phyloP scores from a whole-genome alignment of 768 basidiomycete genomes.

The Mycena amicta region DNA sequence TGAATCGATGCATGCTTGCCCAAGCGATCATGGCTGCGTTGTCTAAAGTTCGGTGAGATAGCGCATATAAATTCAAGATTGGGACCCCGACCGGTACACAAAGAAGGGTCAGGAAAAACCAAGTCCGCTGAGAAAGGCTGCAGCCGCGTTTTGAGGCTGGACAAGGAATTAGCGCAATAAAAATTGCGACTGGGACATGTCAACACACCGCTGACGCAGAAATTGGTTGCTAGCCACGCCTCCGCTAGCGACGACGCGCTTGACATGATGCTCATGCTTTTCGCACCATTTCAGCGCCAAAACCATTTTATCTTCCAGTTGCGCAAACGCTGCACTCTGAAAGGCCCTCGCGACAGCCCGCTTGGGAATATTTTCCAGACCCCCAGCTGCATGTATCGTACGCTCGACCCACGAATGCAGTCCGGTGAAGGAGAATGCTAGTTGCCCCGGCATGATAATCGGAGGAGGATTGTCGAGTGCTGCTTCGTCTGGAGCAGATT shows the following conservation, averaged over 20 bases:
- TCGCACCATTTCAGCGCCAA: constrained; percentile 53
- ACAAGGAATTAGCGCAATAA: neutral
- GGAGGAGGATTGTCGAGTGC: constrained; percentile 35
- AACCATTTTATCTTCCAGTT: constrained; percentile 74
- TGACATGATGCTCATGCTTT: constrained; percentile 44
- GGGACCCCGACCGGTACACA: constrained; percentile 74
- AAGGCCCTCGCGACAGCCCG: constrained; percentile 68
- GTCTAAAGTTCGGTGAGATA: constrained; percentile 47
- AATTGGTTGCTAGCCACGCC: constrained; percentile 89
- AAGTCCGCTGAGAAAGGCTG: constrained; percentile 39
- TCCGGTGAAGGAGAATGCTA: constrained; percentile 80
- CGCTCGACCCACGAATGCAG: constrained; percentile 74
- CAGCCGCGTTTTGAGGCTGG: constrained; percentile 33
- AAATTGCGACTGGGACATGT: neutral
- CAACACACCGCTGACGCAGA: constrained; percentile 62
- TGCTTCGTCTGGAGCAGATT: constrained; percentile 26
- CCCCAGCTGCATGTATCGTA: constrained; percentile 47
- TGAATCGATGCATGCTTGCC: constrained; percentile 85
- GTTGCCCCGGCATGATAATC: constrained; percentile 52
- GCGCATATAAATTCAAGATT: neutral
- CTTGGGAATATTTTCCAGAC: constrained; percentile 45
- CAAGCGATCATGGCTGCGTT: constrained; percentile 98
- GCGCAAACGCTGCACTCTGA: constrained; percentile 68
- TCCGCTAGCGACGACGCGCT: constrained; percentile 80
- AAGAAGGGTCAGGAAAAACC: constrained; percentile 71